phyloP scores from a whole-genome alignment of 208 protist species.

The Leishmania amazonensis region DNA sequence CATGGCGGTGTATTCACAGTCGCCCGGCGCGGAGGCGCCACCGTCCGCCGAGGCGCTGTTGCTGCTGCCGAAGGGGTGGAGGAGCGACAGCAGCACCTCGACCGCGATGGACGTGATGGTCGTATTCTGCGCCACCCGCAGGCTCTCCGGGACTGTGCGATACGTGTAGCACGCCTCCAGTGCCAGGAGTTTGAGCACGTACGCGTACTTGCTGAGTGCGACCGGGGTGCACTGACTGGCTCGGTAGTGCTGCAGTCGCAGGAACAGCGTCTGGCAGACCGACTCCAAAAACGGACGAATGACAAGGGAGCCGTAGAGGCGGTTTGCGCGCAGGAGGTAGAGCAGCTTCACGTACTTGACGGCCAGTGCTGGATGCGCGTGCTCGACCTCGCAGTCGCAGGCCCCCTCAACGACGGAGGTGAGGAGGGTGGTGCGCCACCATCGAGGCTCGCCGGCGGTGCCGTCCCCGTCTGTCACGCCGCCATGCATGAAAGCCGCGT shows the following conservation, averaged over 20 bases:
- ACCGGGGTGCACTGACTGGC: slow-evolving; percentile 51
- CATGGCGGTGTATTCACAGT: not conserved
- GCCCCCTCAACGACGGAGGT: slow-evolving; percentile 73
- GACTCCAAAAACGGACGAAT: slow-evolving; percentile 57
- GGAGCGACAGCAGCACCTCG: slow-evolving; percentile 50
- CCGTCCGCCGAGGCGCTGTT: not conserved
- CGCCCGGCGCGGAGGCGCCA: not conserved
- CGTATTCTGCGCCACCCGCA: slow-evolving; percentile 32
- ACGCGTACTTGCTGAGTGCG: slow-evolving; percentile 86
- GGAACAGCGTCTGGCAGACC: slow-evolving; percentile 67
- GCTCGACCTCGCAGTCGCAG: slow-evolving; percentile 44
- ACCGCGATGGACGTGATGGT: slow-evolving; percentile 43
- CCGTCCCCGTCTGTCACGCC: not conserved
- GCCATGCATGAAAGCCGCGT: slow-evolving; percentile 13
- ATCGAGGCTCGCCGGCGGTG: slow-evolving; percentile 7
- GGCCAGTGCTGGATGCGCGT: slow-evolving; percentile 52
- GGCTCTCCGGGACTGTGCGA: slow-evolving; percentile 37
- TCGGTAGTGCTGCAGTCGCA: slow-evolving; percentile 55
- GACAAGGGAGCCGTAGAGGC: slow-evolving; percentile 45
- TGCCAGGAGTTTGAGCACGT: slow-evolving; percentile 82
- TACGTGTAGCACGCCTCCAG: slow-evolving; percentile 66
- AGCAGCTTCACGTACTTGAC: slow-evolving; percentile 86
- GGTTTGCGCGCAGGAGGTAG: slow-evolving; percentile 70
- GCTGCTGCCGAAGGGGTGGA: slow-evolving; percentile 28
- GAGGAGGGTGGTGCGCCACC: slow-evolving; percentile 42